Evolutionary conservation across 2,329 filamentous ascomycete species (phyloP), one percentile per base, ranked within the genome.

Genomic region (Colletotrichum ledebouriae): DNA sequence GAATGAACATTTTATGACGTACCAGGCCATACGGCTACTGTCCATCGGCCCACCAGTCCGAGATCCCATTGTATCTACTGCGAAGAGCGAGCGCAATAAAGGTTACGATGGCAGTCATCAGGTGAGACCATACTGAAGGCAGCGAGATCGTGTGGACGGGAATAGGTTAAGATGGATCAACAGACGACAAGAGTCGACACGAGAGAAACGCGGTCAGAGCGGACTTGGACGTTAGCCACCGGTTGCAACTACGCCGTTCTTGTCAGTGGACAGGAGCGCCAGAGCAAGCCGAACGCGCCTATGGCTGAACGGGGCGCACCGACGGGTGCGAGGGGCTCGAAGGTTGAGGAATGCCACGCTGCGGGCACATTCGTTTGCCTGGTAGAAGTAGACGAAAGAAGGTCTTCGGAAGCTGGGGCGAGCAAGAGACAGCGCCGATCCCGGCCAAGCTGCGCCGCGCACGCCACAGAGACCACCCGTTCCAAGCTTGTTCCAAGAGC

Each of bases 271-370:
- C 41, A 13, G 46, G 22, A 42, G 41, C 17, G 49, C 47, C 47
- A 42, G 22, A 20, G 61, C 50, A 44, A 39, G 12, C 34, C n/a
- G 42, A 39, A 44, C 44, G 58, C 50, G 56, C 56, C 56, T 39
- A 42, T 66, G 59, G 59, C 52, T 47, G 52, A 37, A 29, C 11
- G 41, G 29, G 34, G 53, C 20, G 56, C 61, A 60, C 66, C 49
- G 66, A 66, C 62, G 49, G 47, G 55, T 50, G n/a, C 56, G 33
- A 59, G 42, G 49, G 56, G 66, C 42, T 66, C 66, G 66, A 66
- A 62, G 50, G 59, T 56, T 49, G 55, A 12, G 22, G 29, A 47
- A 66, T 55, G 34, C 61, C 34, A 60, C 34, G 17, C 61, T 20
- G 46, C 17, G 39, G 59, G 25, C 33, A 11, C 55, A 60, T 56